Conservation (phyloP, 2,329 filamentous ascomycete species). For the Cercospora canescens region DNA sequence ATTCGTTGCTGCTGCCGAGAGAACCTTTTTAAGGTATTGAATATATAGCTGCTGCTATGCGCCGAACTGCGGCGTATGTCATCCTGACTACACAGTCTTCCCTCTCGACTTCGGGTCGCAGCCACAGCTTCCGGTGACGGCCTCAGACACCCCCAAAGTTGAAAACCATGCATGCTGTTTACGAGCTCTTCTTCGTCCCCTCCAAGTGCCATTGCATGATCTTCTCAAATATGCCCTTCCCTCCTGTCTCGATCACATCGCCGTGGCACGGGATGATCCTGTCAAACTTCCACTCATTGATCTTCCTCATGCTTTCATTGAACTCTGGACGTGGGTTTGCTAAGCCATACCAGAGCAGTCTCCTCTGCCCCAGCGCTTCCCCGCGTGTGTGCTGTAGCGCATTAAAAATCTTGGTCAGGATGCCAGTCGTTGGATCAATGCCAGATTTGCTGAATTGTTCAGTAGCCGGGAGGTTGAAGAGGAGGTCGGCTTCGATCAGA, state of each 20-base stretch:
- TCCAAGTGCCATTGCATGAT: slow-evolving; percentile 82
- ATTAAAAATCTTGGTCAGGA: slow-evolving; percentile 59
- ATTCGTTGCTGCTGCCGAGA: neutral
- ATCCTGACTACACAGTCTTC: neutral
- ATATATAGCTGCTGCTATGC: neutral
- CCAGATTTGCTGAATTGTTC: slow-evolving; percentile 72
- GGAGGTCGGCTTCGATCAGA: slow-evolving; percentile 82
- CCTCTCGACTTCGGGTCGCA: neutral
- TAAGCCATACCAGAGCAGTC: slow-evolving; percentile 77
- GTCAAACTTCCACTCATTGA: slow-evolving; percentile 80
- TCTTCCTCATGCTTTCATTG: slow-evolving; percentile 66
- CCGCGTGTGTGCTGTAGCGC: slow-evolving; percentile 63
- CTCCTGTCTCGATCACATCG: slow-evolving; percentile 75
- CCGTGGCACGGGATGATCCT: slow-evolving; percentile 90
- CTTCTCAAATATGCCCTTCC: slow-evolving; percentile 73
- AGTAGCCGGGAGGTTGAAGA: slow-evolving; percentile 85
- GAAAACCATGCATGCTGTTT: neutral
- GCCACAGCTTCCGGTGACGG: too few species aligned
- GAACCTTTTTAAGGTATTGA: neutral
- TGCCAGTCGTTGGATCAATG: slow-evolving; percentile 55
- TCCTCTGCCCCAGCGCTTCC: slow-evolving; percentile 69
- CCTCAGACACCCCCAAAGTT: too few species aligned
- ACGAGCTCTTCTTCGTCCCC: slow-evolving; percentile 37
- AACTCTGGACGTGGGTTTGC: slow-evolving; percentile 68
- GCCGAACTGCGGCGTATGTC: neutral